Conservation (phyloP, 1,284 basidiomycete genomes). For the Sporisorium graminicola region DNA sequence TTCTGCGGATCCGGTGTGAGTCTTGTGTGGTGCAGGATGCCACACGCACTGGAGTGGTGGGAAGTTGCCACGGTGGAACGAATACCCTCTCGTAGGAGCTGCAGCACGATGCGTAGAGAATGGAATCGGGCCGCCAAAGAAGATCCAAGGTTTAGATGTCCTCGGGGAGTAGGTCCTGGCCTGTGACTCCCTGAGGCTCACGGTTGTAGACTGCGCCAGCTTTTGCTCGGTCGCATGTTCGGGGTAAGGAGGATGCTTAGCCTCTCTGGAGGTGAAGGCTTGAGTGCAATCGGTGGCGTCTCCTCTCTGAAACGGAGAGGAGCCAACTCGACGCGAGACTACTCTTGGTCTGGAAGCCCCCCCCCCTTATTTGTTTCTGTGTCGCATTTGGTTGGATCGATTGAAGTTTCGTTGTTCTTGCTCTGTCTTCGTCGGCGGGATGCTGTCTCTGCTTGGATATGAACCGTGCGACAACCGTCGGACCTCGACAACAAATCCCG, state of each 20-base stretch:
- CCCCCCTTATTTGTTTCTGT: not conserved
- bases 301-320: slow-evolving; percentile 31
- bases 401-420: slow-evolving; percentile 3
- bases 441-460: not conserved
- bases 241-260: slow-evolving; percentile 57
- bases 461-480: not conserved
- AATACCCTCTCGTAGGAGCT: slow-evolving; percentile 22
- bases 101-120: slow-evolving; percentile 39
- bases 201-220: slow-evolving; percentile 39
- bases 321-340: slow-evolving; percentile 68
- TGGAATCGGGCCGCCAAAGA: slow-evolving; percentile 57
- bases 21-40: slow-evolving; percentile 7
- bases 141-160: slow-evolving; percentile 32
- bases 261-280: slow-evolving; percentile 49
- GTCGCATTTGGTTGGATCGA: not conserved
- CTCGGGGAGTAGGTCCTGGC: not conserved
- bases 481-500: slow-evolving; percentile 6
- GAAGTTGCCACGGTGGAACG: slow-evolving; percentile 6
- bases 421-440: not conserved
- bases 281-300: slow-evolving; percentile 69
- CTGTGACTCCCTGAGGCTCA: not conserved
- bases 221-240: slow-evolving; percentile 45
- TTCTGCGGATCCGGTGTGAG: slow-evolving; percentile 13
- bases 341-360: slow-evolving; percentile 64
- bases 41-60: slow-evolving; percentile 9